These are phyloP conservation scores for Penicillium paxilli DNA, from an alignment of 495 filamentous ascomycete genomes.

Conservation along the genomic window DNA sequence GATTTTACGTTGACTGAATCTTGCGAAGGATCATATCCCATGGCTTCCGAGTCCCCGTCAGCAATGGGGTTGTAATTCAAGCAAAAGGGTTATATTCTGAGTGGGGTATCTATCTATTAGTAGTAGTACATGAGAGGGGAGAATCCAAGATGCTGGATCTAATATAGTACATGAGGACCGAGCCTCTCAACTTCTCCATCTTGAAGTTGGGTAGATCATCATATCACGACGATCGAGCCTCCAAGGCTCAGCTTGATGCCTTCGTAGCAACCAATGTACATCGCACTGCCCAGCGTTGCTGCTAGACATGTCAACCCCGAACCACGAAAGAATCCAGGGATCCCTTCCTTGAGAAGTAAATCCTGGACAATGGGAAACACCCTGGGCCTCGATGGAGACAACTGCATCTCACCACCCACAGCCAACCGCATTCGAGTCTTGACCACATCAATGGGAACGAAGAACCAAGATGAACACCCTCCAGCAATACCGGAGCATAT, in stretches of 20 bases:
- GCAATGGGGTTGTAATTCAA: too few species aligned
- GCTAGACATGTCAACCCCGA: conserved; percentile 9
- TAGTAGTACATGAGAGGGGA: neutral
- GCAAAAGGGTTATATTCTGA: too few species aligned
- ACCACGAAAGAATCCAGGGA: conserved; percentile 10
- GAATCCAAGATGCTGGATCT: too few species aligned
- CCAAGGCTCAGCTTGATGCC: conserved; percentile 6
- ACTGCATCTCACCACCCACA: neutral
- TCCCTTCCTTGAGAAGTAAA: conserved; percentile 6
- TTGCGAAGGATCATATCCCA: too few species aligned
- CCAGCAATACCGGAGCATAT: conserved; percentile 6
- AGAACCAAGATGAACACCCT: conserved; percentile 6
- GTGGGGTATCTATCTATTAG: neutral
- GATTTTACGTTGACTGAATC: neutral
- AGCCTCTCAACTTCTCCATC: too few species aligned
- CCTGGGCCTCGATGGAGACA: neutral
- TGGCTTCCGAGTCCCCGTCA: too few species aligned
- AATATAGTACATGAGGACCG: too few species aligned
- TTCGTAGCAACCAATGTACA: conserved; percentile 14
- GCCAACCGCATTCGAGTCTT: conserved; percentile 12
- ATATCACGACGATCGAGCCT: neutral
- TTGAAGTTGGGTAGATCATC: too few species aligned
- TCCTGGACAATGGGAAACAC: conserved; percentile 3
- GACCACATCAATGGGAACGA: conserved; percentile 13
- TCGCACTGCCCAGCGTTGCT: conserved; percentile 4